Conservation (phyloP, 441 rosid genomes). For the Kokia cookei region DNA sequence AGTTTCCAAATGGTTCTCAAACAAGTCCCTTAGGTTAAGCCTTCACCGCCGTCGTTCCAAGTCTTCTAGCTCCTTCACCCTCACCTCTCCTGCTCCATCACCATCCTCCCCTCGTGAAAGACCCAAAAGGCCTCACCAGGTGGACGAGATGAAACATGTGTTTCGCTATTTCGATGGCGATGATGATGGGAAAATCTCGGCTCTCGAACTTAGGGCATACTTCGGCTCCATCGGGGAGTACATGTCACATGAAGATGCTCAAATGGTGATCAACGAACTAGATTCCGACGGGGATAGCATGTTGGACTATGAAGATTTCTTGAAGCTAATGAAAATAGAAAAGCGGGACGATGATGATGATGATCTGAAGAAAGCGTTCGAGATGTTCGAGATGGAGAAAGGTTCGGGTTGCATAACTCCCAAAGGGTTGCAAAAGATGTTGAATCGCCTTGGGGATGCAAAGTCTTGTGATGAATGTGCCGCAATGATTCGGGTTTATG, state of each 20-base stretch:
- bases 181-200: slow-evolving; percentile 65
- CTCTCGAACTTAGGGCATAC: slow-evolving; percentile 53
- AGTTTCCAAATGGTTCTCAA: slow-evolving; percentile 44
- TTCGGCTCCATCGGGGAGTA: slow-evolving; percentile 76
- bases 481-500: slow-evolving; percentile 62
- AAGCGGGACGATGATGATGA: slow-evolving; percentile 21
- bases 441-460: slow-evolving; percentile 53
- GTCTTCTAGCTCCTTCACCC: slow-evolving; percentile 28
- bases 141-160: slow-evolving; percentile 42
- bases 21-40: slow-evolving; percentile 35
- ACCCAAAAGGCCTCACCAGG: neutral
- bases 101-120: neutral
- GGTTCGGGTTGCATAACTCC: slow-evolving; percentile 73
- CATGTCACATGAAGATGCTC: slow-evolving; percentile 56
- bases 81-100: slow-evolving; percentile 20
- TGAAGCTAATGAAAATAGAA: slow-evolving; percentile 43
- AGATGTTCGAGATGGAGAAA: slow-evolving; percentile 79
- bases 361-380: slow-evolving; percentile 65
- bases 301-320: slow-evolving; percentile 57
- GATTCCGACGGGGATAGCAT: slow-evolving; percentile 62
- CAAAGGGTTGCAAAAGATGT: slow-evolving; percentile 64
- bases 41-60: slow-evolving; percentile 26
- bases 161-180: slow-evolving; percentile 51
- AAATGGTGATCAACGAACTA: slow-evolving; percentile 42
- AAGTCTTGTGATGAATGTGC: slow-evolving; percentile 64